Conservation (phyloP, 345 rosid species). For the Hevea brasiliensis region DNA sequence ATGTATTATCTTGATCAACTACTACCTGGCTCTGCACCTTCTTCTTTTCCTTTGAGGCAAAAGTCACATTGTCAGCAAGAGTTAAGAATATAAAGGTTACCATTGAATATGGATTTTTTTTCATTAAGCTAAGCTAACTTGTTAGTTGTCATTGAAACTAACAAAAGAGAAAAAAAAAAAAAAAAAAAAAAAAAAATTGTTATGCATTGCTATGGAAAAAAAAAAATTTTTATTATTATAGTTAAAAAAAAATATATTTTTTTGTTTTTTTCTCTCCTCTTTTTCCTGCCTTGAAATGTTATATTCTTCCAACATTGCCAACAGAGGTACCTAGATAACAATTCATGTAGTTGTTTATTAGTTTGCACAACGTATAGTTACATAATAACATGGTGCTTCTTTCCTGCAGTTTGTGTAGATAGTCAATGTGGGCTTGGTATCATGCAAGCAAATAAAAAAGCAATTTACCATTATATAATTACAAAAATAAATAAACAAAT, state of each 20-base stretch:
- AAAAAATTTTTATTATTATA: constrained; percentile 9
- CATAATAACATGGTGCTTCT: not conserved
- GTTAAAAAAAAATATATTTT: constrained; percentile 44
- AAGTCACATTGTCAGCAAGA: constrained; percentile 8
- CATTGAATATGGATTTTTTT: not conserved
- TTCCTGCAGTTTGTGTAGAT: not conserved
- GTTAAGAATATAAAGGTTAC: not conserved
- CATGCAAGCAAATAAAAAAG: not conserved
- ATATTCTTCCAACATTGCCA: constrained; percentile 83
- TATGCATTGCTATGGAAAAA: not conserved
- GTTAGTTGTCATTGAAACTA: not conserved
- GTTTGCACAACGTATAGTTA: not conserved
- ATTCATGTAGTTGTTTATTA: not conserved
- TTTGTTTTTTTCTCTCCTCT: constrained; percentile 68
- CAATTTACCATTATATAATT: no score
- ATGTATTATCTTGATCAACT: constrained; percentile 48
- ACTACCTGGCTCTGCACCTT: constrained; percentile 56
- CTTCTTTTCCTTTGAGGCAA: constrained; percentile 56
- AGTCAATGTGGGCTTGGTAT: no score
- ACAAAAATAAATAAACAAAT: no score
- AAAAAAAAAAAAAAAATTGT: constrained; percentile 11
- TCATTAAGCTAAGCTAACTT: not conserved
- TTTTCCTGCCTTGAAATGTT: constrained; percentile 58
- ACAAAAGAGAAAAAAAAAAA: not conserved
- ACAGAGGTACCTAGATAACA: constrained; percentile 60